Conservation (phyloP, 2,329 filamentous ascomycete species). For the Trematosphaeria pertusa region DNA sequence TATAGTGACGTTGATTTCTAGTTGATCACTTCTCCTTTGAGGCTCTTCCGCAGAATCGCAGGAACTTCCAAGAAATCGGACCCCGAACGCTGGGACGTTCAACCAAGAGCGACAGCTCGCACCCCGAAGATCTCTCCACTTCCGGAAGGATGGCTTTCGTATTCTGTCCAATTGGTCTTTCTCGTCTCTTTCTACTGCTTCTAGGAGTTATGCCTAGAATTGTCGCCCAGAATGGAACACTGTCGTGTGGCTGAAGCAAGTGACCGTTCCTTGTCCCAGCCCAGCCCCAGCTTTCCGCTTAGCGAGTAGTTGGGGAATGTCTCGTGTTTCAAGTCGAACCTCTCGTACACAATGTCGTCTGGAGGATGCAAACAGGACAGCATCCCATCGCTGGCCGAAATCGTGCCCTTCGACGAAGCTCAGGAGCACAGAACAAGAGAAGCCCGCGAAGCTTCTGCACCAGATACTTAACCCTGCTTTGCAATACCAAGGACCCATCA, state of each 20-base stretch:
- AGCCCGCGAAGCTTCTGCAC: neutral
- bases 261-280: too few species aligned
- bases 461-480: constrained; percentile 10
- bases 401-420: neutral
- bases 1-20: neutral
- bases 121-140: constrained; percentile 10
- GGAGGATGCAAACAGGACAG: too few species aligned
- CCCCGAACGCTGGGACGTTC: constrained; percentile 3
- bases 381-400: neutral
- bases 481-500: neutral
- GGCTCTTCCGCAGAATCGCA: too few species aligned
- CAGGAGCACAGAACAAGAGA: neutral
- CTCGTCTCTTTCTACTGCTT: neutral
- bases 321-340: neutral
- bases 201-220: neutral
- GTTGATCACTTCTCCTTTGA: neutral
- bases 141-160: neutral
- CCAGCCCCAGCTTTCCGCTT: neutral
- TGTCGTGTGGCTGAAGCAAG: too few species aligned
- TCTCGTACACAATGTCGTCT: too few species aligned
- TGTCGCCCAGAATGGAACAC: neutral
- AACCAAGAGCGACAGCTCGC: constrained; percentile 2
- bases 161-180: neutral
- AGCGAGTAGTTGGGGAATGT: neutral
- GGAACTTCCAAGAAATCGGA: constrained; percentile 7